phyloP scores from a whole-genome alignment of 352 stramenopile genomes.

The Phytophthora rubi region DNA sequence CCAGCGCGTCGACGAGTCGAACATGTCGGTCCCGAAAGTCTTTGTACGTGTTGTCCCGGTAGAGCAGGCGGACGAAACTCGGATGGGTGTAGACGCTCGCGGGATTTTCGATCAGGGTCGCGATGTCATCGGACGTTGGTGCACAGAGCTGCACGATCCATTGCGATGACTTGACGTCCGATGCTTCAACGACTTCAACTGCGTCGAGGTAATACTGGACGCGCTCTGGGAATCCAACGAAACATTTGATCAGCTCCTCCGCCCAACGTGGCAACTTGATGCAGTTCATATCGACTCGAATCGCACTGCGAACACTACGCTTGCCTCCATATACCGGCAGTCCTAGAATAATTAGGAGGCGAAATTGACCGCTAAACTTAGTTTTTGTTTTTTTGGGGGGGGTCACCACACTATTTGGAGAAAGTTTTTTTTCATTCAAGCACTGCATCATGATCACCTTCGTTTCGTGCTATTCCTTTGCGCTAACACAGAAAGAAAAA shows the following conservation, averaged over 20 bases:
- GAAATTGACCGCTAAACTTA: not conserved
- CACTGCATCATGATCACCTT: not conserved
- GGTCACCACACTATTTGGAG: no score
- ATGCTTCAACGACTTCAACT: not conserved
- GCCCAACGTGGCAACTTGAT: constrained; percentile 6
- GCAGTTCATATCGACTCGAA: not conserved
- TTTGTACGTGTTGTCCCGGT: constrained; percentile 24
- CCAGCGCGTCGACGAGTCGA: constrained; percentile 18
- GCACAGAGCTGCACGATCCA: constrained; percentile 22
- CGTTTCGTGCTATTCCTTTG: not conserved
- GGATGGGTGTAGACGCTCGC: constrained; percentile 11
- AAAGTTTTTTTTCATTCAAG: not conserved
- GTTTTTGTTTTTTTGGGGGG: not conserved
- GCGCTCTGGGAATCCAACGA: constrained; percentile 11
- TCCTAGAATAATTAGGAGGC: not conserved
- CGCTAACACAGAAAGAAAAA: not conserved
- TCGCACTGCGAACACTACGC: not conserved
- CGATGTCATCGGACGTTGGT: constrained; percentile 24
- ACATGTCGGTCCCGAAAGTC: constrained; percentile 21
- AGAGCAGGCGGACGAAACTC: constrained; percentile 26
- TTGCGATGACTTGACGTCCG: not conserved
- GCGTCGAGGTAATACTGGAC: constrained; percentile 11
- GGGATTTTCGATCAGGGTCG: constrained; percentile 4
- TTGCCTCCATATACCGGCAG: no score
- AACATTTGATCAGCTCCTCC: constrained; percentile 11